Evolutionary conservation across 2,329 filamentous ascomycete genomes (phyloP).

Genomic region (Phialocephala subalpina): DNA sequence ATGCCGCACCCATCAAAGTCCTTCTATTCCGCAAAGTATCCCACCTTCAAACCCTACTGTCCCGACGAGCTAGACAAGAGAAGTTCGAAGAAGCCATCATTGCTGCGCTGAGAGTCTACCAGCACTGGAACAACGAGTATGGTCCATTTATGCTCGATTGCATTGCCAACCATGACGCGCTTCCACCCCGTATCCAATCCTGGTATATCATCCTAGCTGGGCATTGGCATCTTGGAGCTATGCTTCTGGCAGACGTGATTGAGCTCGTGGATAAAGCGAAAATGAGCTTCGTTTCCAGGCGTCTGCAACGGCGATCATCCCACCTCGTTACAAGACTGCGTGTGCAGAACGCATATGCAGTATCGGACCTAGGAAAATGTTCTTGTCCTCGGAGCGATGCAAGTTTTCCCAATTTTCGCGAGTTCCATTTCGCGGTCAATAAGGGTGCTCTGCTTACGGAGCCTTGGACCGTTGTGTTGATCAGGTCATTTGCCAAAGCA

Average conservation of each 20-base stretch:
- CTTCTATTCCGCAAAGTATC: constrained; percentile 64
- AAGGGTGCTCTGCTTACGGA: constrained; percentile 65
- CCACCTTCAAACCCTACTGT: constrained; percentile 60
- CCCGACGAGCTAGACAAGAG: constrained; percentile 47
- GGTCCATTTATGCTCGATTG: constrained; percentile 60
- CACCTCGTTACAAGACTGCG: constrained; percentile 39
- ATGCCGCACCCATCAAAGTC: constrained; percentile 65
- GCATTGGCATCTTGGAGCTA: constrained; percentile 64
- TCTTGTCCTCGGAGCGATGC: constrained; percentile 28
- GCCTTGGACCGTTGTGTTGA: constrained; percentile 65
- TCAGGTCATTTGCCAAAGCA: constrained; percentile 60
- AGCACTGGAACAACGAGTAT: constrained; percentile 62
- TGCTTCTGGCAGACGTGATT: constrained; percentile 62
- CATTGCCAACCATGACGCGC: constrained; percentile 54
- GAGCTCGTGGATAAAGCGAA: constrained; percentile 58
- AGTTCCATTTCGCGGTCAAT: constrained; percentile 61
- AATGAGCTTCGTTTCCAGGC: background rate
- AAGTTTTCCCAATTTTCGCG: constrained; percentile 44
- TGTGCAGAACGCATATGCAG: constrained; percentile 37
- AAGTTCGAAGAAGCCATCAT: constrained; percentile 57
- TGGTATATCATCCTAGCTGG: constrained; percentile 66
- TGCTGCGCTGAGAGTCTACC: constrained; percentile 57
- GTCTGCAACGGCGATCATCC: background rate
- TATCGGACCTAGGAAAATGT: constrained; percentile 57
- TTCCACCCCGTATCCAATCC: constrained; percentile 62